Base-by-base conservation (phyloP, 2,329 filamentous ascomycete species). In the Ascochyta lentis region DNA sequence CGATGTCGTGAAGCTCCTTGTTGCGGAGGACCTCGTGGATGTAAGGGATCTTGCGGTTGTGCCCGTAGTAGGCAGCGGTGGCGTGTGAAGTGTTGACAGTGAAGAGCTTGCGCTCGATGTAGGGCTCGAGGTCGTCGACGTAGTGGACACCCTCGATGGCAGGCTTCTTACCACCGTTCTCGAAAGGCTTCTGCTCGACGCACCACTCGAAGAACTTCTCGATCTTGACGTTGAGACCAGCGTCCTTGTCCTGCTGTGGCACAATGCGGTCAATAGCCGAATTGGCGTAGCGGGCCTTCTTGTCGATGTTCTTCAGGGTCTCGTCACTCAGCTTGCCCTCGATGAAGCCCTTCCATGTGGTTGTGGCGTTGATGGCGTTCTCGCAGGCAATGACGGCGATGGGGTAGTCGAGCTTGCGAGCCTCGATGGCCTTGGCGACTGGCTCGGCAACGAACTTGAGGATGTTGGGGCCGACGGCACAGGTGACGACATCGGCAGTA, bases 161-260 rank as follows among this genome's bases (percentile, higher is more conserved):
- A 6, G 92, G 93, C 66, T 86, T 84, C 49, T 83, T 82, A 59
- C 84, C 80, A 61, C 88, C 85, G 62, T 88, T 83, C 60, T 75
- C 71, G 78, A 98, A 97, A 2, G 94, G 94, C 40, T 86, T 89
- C 75, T 86, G 81, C 74, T 99, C 95, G 47, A 99, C 93, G 35
- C 95, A 94, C 95, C 95, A 99, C 82, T 99, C 95, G 81, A 91
- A 97, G 84, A 98, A 99, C 80, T 95, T 95, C 84, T 99, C 95
- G 43, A 99, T 92, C 71, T 89, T 93, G 65, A 99, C 95, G 72
- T 97, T 88, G 40, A 99, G 84, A 52, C 92, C 92, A 23, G 89
- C 86, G 68, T 91, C 81, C 46, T 86, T 80, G 58, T 92, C 88
- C 80, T 98, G 95, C 39, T 92, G 91, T 13, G 95, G 95, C 23